Conservation (phyloP, 75 land plant genomes). For the Ceratopteris richardii region DNA sequence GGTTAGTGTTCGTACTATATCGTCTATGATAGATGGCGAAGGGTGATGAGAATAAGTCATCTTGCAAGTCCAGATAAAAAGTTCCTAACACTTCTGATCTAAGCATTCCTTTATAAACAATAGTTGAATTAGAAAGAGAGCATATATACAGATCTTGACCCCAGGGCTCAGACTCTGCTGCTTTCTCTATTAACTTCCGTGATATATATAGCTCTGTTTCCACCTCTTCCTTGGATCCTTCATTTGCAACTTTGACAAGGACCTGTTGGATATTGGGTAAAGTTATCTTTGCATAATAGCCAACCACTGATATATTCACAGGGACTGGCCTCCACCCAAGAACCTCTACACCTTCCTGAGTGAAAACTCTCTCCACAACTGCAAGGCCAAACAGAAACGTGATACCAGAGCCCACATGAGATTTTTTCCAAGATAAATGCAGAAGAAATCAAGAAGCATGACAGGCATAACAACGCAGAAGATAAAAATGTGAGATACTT, state of each 20-base stretch:
- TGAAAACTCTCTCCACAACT: constrained; percentile 59
- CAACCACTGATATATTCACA: constrained; percentile 70
- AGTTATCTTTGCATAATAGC: constrained; percentile 74
- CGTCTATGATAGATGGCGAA: constrained; percentile 97
- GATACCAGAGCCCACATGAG: too few species aligned
- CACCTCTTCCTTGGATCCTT: constrained; percentile 71
- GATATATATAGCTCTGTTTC: constrained; percentile 93
- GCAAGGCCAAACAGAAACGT: constrained; percentile 21
- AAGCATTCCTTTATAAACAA: constrained; percentile 99
- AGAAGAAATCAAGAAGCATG: too few species aligned
- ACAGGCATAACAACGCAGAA: too few species aligned
- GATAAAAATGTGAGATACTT: too few species aligned
- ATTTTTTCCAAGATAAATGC: too few species aligned
- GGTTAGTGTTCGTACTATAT: constrained; percentile 95
- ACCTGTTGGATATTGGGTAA: constrained; percentile 89
- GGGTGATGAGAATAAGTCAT: constrained; percentile 56
- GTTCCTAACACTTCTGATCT: constrained; percentile 73
- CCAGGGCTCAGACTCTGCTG: constrained; percentile 56
- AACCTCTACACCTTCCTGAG: constrained; percentile 83
- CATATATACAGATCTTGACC: constrained; percentile 83
- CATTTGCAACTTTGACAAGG: constrained; percentile 68
- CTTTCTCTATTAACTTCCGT: constrained; percentile 75
- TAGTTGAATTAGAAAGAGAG: constrained; percentile 82
- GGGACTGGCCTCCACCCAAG: constrained; percentile 96
- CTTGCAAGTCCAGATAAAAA: constrained; percentile 78